Evolutionary conservation across 352 stramenopile genomes (phyloP), one percentile per base, ranked within the genome.

Genomic region (Halophytophthora polymorphica): DNA sequence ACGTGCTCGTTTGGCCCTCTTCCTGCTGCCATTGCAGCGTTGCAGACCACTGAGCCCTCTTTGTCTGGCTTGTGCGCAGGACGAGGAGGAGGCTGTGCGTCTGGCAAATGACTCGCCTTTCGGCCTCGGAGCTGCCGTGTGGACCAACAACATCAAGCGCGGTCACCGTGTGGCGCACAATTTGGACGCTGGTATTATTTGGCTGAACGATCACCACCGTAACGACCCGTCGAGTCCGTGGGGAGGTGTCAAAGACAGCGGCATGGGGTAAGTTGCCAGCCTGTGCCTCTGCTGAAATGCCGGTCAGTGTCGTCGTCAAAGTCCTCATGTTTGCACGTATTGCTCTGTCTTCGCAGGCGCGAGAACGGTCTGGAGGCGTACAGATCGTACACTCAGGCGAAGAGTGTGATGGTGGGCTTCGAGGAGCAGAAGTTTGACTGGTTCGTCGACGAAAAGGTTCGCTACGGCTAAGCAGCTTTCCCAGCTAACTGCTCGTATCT

Each of bases 131-230:
- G 83, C 86, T 6, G 83, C 80, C 21, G 76, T 97, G 47, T 98
- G 78, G 66, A 96, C 88, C 2, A 69, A 66, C 37, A 73, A 96
- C 54, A 58, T 96, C 40, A 73, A 69, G 23, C 67, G 88, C 38
- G 78, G 74, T n/a, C 88, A 95, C 53, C 66, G 80, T 34, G 76
- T 98, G 43, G 71, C 86, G n/a, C 63, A 93, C 39, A 55, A 56
- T 12, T 60, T 98, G 25, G 79, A 97, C 45, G 76, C 74, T 42
- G 92, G 92, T 22, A 94, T 98, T 34, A 83, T 97, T 41, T 94
- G 90, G 62, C 66, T 98, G 1, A 98, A 96, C 56, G 88, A 95
- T 41, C 81, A 77, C 44, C 71, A 79, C 33, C 71, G 71, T 18
- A 82, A 82, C 43, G 71, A 79, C 38, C 69, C 71, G 25, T 82